Evolutionary conservation across 2,329 filamentous ascomycete species (phyloP).

Genomic region (Teratosphaeria viscida): DNA sequence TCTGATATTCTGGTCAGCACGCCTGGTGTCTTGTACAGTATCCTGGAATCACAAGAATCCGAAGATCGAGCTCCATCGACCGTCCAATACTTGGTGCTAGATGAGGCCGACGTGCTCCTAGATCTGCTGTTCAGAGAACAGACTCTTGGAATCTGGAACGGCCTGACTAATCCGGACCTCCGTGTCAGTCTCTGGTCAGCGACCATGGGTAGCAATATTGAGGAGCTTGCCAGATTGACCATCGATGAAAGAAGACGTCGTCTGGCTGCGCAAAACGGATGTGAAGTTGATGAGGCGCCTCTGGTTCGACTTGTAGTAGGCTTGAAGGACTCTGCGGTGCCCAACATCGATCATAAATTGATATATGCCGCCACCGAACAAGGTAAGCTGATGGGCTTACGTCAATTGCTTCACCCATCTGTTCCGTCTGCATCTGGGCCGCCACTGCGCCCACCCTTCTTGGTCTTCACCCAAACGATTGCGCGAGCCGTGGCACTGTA

Average conservation of each 20-base stretch:
- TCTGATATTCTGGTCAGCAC: slow-evolving; percentile 74
- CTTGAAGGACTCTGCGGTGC: slow-evolving; percentile 88
- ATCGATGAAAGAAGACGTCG: slow-evolving; percentile 42
- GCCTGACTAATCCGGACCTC: slow-evolving; percentile 60
- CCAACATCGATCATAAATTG: slow-evolving; percentile 81
- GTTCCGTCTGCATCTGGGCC: slow-evolving; percentile 44
- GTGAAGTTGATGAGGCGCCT: slow-evolving; percentile 24
- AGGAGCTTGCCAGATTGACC: slow-evolving; percentile 62
- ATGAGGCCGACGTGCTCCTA: slow-evolving; percentile 91
- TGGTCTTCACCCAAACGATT: slow-evolving; percentile 95
- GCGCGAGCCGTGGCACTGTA: slow-evolving; percentile 78
- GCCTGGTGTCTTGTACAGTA: slow-evolving; percentile 66
- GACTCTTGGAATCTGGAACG: slow-evolving; percentile 72
- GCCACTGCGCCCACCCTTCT: slow-evolving; percentile 70
- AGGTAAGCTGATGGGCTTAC: slow-evolving; percentile 83
- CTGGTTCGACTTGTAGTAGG: slow-evolving; percentile 86
- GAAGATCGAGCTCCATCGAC: slow-evolving; percentile 36
- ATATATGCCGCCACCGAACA: slow-evolving; percentile 86
- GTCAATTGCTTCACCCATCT: slow-evolving; percentile 75
- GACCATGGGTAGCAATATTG: slow-evolving; percentile 90
- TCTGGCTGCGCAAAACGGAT: slow-evolving; percentile 9
- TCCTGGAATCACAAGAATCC: slow-evolving; percentile 38
- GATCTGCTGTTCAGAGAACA: slow-evolving; percentile 85
- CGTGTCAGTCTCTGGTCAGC: slow-evolving; percentile 85
- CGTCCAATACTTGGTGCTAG: slow-evolving; percentile 67